phyloP scores from a whole-genome alignment of 129 eudicot species.

The Chrysanthemum makinoi region DNA sequence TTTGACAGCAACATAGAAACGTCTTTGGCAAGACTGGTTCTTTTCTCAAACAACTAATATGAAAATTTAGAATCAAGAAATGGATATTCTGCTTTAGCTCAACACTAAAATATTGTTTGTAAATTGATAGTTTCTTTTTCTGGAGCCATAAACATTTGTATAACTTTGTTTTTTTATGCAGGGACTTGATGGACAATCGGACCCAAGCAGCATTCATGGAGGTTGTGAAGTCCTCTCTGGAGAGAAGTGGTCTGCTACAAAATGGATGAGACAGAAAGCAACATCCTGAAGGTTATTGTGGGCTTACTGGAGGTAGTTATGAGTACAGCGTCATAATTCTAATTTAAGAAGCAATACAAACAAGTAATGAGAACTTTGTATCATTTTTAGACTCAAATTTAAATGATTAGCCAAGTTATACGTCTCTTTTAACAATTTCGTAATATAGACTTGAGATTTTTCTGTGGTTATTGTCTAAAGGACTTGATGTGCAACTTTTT shows the following conservation, averaged over 20 bases:
- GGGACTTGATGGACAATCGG: constrained; percentile 91
- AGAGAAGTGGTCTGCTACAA: constrained; percentile 98
- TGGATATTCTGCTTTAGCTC: neutral
- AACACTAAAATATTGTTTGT: neutral
- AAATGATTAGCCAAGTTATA: neutral
- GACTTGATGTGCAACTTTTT: neutral
- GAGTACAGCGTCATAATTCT: constrained; percentile 21
- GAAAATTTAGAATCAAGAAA: too few relatives aligned
- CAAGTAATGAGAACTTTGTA: constrained; percentile 10
- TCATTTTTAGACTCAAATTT: constrained; percentile 5
- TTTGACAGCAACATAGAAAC: too few relatives aligned
- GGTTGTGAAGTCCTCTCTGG: constrained; percentile 89
- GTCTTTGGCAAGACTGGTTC: too few relatives aligned
- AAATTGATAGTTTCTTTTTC: neutral
- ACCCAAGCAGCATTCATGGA: constrained; percentile 81
- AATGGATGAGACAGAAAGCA: constrained; percentile 91
- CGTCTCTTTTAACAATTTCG: neutral
- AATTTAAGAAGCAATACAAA: constrained; percentile 23
- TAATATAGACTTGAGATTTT: neutral
- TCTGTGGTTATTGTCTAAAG: neutral
- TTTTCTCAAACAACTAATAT: too few relatives aligned
- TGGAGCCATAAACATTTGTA: neutral
- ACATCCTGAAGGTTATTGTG: constrained; percentile 31
- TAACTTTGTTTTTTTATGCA: constrained; percentile 23
- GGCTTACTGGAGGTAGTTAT: neutral